phyloP scores from a whole-genome alignment of 2,329 filamentous ascomycete genomes.

The Neurospora crassa region DNA sequence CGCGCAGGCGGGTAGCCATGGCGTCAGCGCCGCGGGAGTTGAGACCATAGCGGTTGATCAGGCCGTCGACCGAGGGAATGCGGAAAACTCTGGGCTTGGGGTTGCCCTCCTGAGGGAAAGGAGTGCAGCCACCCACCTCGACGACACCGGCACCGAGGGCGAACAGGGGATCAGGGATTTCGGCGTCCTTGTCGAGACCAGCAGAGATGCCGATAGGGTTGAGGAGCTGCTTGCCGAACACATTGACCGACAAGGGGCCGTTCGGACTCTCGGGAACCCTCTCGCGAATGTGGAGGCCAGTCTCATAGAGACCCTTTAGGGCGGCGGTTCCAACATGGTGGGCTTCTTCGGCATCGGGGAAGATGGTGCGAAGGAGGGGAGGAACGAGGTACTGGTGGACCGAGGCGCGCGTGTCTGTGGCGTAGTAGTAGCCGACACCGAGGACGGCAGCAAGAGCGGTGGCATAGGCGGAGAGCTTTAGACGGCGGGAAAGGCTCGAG shows the following conservation, averaged over 20 bases:
- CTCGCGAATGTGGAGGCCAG: constrained; percentile 75
- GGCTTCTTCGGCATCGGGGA: constrained; percentile 80
- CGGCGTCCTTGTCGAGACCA: constrained; percentile 88
- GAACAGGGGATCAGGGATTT: constrained; percentile 77
- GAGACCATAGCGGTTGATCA: constrained; percentile 94
- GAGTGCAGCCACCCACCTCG: constrained; percentile 86
- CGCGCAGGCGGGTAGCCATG: constrained; percentile 69
- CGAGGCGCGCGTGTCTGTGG: constrained; percentile 65
- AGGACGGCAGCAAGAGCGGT: constrained; percentile 31
- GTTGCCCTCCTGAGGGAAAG: constrained; percentile 81
- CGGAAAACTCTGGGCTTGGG: constrained; percentile 82
- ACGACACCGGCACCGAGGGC: constrained; percentile 78
- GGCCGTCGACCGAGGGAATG: constrained; percentile 68
- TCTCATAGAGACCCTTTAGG: constrained; percentile 62
- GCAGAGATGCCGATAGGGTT: constrained; percentile 95
- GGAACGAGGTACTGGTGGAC: constrained; percentile 60
- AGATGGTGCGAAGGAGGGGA: constrained; percentile 54
- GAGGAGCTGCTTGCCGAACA: constrained; percentile 67
- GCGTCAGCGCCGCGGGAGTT: constrained; percentile 86
- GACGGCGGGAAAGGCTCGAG: constrained; percentile 14
- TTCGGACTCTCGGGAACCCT: constrained; percentile 40
- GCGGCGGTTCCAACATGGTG: constrained; percentile 68
- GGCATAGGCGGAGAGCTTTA: constrained; percentile 31
- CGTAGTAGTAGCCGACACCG: constrained; percentile 52
- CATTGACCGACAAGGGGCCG: constrained; percentile 33